These are phyloP conservation scores for Oryza longistaminata DNA, from an alignment of 176 grass and related monocot genomes.

Conservation along the genomic window DNA sequence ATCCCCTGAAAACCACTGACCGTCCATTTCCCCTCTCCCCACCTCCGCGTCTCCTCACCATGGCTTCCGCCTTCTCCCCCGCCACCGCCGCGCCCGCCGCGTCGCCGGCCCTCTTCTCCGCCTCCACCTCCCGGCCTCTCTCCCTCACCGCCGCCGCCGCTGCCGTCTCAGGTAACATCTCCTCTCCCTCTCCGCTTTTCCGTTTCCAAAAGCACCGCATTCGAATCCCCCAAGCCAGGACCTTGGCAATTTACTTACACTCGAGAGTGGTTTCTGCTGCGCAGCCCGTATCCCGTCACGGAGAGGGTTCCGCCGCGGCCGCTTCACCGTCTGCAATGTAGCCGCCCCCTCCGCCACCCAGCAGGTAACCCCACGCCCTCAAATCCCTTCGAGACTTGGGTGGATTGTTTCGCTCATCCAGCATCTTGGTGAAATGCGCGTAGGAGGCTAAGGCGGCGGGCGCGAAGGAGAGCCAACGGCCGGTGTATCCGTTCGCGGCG, in stretches of 20 bases:
- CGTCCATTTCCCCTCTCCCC: background rate
- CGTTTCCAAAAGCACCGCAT: background rate
- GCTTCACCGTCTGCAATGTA: constrained; percentile 59
- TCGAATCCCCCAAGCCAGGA: background rate
- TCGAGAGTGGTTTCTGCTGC: background rate
- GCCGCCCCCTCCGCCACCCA: constrained; percentile 49
- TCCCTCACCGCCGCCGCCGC: background rate
- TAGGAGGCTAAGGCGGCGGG: constrained; percentile 25
- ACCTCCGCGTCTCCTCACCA: background rate
- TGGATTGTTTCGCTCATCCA: background rate
- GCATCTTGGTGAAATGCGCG: background rate
- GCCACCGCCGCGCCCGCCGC: constrained; percentile 35
- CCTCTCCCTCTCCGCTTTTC: background rate
- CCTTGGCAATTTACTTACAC: background rate
- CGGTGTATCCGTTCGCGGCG: constrained; percentile 90
- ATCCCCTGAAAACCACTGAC: background rate
- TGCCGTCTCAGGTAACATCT: constrained; percentile 38
- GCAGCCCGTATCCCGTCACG: constrained; percentile 33
- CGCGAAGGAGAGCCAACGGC: constrained; percentile 76
- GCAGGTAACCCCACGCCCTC: constrained; percentile 32
- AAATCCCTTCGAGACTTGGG: background rate
- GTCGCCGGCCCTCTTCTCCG: constrained; percentile 37
- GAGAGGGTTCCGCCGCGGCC: constrained; percentile 35
- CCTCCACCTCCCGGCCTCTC: constrained; percentile 34
- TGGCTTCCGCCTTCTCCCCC: constrained; percentile 41